Base-by-base conservation (phyloP, 2,329 filamentous ascomycete species). In the Botrytis medusae region DNA sequence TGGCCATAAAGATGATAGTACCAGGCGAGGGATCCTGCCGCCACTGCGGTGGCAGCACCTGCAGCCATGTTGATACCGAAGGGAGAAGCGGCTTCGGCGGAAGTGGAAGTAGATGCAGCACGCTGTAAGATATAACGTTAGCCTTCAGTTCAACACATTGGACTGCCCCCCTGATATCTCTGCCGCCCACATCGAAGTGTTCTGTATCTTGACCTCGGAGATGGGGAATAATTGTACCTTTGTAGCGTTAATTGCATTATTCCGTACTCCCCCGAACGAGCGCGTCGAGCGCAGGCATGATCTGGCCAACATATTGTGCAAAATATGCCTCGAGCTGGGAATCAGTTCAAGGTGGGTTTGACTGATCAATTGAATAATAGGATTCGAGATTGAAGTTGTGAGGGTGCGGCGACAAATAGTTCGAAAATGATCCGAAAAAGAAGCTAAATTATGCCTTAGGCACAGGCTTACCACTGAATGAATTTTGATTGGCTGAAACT, bases 1-100 rank as follows among this genome's bases (percentile, higher is more conserved):
- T 93, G 90, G 81, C 95, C 96, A 85, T 97, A 98, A 80, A 97
- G 91, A 85, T 97, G 94, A 85, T 95, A 97, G 87, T 98, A 98
- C 94, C 95, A 98, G 80, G 93, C 95, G 81, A 95, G 91, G 79
- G 95, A 95, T 81, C 94, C 95, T 84, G 93, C 87, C 80, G 95
- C 94, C 82, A 94, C 88, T 80, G 92, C 90, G 80, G 94, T 97
- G 80, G 96, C 95, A 82, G 93, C 93, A 81, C 90, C 89, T 82
- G 93, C 94, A 83, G 95, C 92, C 81, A 95, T 87, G 85, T 95
- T 98, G 84, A 96, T 88, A 85, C 91, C 91, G 84, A 93, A 91
- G 80, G 92, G 88, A 81, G 93, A 92, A 82, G 90, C 87, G 83
- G 89, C 87, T 83, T 92, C 89, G 83, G 89, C 87, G 84, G 92